A percentile compares a stretch with the other conserved stretches of the same genome.
Evolutionary conservation across 2,329 filamentous ascomycete species (phyloP).

Genomic region (Talaromyces sp.): DNA sequence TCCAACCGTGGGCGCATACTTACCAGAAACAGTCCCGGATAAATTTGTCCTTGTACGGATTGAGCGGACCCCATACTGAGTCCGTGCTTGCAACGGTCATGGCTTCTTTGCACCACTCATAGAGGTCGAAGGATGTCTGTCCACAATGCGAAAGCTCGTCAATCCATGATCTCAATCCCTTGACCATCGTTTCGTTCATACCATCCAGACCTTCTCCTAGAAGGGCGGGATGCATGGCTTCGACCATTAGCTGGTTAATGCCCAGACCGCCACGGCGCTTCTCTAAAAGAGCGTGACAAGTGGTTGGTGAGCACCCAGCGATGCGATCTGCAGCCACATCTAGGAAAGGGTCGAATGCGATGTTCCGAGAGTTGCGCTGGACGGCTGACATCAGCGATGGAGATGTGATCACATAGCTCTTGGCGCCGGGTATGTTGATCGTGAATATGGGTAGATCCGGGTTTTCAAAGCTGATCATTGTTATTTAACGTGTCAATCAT

Average conservation of each 20-base stretch:
- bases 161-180: slow-evolving; percentile 17
- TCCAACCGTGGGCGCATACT: neutral
- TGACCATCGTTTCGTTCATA: slow-evolving; percentile 28
- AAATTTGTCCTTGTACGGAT: slow-evolving; percentile 25
- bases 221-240: slow-evolving; percentile 26
- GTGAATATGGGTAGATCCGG: slow-evolving; percentile 22
- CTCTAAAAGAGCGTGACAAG: slow-evolving; percentile 22
- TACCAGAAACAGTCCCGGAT: slow-evolving; percentile 26
- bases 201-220: slow-evolving; percentile 24
- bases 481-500: neutral
- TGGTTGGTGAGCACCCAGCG: slow-evolving; percentile 21
- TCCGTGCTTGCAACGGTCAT: slow-evolving; percentile 29
- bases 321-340: slow-evolving; percentile 19
- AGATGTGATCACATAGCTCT: slow-evolving; percentile 28
- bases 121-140: slow-evolving; percentile 23
- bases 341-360: slow-evolving; percentile 28
- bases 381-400: slow-evolving; percentile 23
- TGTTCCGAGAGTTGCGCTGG: slow-evolving; percentile 24
- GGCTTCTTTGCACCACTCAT: slow-evolving; percentile 26
- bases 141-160: slow-evolving; percentile 19
- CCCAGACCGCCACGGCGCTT: slow-evolving; percentile 23
- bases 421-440: slow-evolving; percentile 25
- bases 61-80: slow-evolving; percentile 28
- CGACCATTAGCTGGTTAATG: slow-evolving; percentile 19
- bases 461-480: slow-evolving; percentile 1